Percentiles rank a stretch among this genome's conserved stretches.
phyloP scores from a whole-genome alignment of 208 protist genomes.

The Crithidia expoeki region DNA sequence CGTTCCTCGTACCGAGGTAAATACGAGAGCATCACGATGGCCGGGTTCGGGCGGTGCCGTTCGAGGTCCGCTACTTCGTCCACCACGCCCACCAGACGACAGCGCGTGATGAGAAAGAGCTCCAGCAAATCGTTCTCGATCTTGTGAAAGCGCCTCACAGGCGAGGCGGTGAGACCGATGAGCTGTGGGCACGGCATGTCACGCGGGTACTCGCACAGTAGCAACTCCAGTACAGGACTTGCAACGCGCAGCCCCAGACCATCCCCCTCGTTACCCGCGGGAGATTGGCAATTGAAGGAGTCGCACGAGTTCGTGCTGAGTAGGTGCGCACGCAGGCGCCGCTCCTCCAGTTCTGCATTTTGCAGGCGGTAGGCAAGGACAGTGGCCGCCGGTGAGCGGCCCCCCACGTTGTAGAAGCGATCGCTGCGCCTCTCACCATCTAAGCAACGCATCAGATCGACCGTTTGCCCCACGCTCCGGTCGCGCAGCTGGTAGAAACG shows the following conservation, averaged over 20 bases:
- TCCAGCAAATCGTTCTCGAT: conserved; percentile 21
- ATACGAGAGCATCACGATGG: conserved; percentile 18
- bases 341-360: not conserved
- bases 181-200: conserved; percentile 37
- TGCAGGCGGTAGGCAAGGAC: conserved; percentile 1
- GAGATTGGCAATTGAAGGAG: not conserved
- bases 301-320: not conserved
- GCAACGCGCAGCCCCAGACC: not conserved
- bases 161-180: conserved; percentile 62
- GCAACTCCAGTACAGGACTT: conserved; percentile 23
- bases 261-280: not conserved
- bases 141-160: conserved; percentile 24
- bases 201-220: not conserved
- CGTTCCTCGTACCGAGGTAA: conserved; percentile 15
- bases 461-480: not conserved
- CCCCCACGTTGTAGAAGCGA: not conserved
- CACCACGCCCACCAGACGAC: conserved; percentile 16
- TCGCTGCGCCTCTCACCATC: not conserved
- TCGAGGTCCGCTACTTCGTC: conserved; percentile 8
- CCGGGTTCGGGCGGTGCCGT: not conserved
- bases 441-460: not conserved
- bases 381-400: not conserved
- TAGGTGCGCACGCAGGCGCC: not conserved
- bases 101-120: conserved; percentile 10
- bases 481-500: conserved; percentile 16